These are phyloP conservation scores for Cicer yamashitae DNA, from an alignment of 306 rosid species.

Conservation along the genomic window DNA sequence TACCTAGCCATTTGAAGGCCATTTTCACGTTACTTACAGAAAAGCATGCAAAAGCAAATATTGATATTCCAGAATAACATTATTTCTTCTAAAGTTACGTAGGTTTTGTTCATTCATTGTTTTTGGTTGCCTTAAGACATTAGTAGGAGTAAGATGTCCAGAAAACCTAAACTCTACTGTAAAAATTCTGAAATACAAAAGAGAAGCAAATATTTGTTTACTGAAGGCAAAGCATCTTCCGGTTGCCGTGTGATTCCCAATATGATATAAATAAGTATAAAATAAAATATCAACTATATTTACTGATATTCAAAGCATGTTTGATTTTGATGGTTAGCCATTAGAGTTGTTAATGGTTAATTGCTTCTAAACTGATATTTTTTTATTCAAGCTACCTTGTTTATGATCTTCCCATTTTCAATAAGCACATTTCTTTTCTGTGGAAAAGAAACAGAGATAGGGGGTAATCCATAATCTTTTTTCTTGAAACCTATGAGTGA, in stretches of 20 bases:
- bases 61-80: constrained; percentile 18
- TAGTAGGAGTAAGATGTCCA: constrained; percentile 9
- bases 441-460: background rate
- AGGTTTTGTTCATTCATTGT: constrained; percentile 14
- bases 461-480: background rate
- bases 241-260: constrained; percentile 34
- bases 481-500: constrained; percentile 8
- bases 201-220: constrained; percentile 35
- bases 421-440: background rate
- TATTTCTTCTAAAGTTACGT: constrained; percentile 23
- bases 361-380: constrained; percentile 7
- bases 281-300: background rate
- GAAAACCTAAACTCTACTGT: constrained; percentile 6
- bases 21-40: constrained; percentile 40
- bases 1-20: constrained; percentile 73
- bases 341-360: background rate
- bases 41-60: constrained; percentile 40
- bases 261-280: background rate
- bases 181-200: constrained; percentile 41
- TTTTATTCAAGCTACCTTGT: background rate
- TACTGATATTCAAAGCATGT: background rate
- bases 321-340: constrained; percentile 28
- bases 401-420: constrained; percentile 8
- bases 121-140: constrained; percentile 27
- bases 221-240: constrained; percentile 39